A percentile compares a stretch with the other conserved stretches of the same genome.
Conservation (phyloP, 257 asterid genomes). For the Primulina huaijiensis region DNA sequence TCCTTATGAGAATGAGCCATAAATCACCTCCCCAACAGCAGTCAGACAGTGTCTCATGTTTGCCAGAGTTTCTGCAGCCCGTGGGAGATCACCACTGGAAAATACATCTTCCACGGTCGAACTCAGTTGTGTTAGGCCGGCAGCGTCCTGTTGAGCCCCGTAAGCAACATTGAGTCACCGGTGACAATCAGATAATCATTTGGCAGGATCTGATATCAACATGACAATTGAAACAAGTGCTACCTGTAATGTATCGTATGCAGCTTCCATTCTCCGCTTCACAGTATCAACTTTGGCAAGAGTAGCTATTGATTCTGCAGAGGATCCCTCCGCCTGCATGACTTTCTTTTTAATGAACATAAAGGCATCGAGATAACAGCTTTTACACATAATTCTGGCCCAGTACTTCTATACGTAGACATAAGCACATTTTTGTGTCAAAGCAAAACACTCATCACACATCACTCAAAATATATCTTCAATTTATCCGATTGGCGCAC, state of each 20-base stretch:
- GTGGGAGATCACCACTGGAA: constrained; percentile 96
- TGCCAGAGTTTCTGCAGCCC: constrained; percentile 95
- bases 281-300: constrained; percentile 92
- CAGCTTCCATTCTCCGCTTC: constrained; percentile 97
- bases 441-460: constrained; percentile 1
- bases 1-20: constrained; percentile 10
- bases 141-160: constrained; percentile 74
- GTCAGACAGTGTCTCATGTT: constrained; percentile 96
- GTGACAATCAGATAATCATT: constrained; percentile 17
- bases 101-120: constrained; percentile 98
- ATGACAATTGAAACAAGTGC: constrained; percentile 11
- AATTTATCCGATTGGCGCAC: no score
- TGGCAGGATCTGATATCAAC: constrained; percentile 21
- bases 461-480: neutral
- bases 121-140: constrained; percentile 92
- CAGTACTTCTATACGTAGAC: neutral
- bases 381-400: neutral
- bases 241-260: constrained; percentile 94
- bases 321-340: constrained; percentile 89
- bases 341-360: constrained; percentile 11
- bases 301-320: constrained; percentile 87
- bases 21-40: constrained; percentile 93
- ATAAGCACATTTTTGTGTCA: neutral
- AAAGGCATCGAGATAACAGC: neutral
- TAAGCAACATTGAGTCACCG: constrained; percentile 24